A percentile compares a stretch with the other conserved stretches of the same genome.
Conservation (phyloP, 441 rosid species). For the Pelargonium fulgidum region DNA sequence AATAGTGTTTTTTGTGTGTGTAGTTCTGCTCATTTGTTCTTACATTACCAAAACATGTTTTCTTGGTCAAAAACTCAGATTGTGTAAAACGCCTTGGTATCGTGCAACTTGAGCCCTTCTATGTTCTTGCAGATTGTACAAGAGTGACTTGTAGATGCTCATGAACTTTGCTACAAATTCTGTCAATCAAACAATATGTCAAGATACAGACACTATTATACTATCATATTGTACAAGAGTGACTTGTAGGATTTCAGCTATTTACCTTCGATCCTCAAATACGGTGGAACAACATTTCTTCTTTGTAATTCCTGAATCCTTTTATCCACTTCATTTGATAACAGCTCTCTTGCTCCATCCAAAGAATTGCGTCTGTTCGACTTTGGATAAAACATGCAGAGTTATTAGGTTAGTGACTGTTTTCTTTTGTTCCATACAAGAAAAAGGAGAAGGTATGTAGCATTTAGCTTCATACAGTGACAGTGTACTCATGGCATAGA, state of each 20-base stretch:
- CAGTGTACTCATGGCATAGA: neutral
- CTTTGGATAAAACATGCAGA: slow-evolving; percentile 1
- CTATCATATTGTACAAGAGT: neutral
- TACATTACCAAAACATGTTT: too few relatives aligned
- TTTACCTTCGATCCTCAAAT: too few relatives aligned
- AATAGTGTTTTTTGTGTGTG: too few relatives aligned
- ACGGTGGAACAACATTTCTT: too few relatives aligned
- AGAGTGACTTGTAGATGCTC: slow-evolving; percentile 11
- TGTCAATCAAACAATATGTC: slow-evolving; percentile 3
- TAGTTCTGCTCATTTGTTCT: too few relatives aligned
- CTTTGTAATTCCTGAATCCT: too few relatives aligned
- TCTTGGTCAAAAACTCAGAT: neutral
- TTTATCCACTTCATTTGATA: too few relatives aligned
- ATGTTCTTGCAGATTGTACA: neutral
- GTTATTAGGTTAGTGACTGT: neutral
- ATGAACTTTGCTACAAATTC: slow-evolving; percentile 24
- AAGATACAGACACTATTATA: neutral
- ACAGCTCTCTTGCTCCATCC: too few relatives aligned
- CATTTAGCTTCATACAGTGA: neutral
- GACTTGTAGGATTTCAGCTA: too few relatives aligned
- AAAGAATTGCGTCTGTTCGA: neutral
- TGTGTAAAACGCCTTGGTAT: neutral
- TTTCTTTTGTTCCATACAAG: neutral
- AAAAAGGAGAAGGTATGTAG: neutral
- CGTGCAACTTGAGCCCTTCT: neutral